Evolutionary conservation across 2,329 filamentous ascomycete genomes (phyloP).

Genomic region (Ilyonectria mors-panacis): DNA sequence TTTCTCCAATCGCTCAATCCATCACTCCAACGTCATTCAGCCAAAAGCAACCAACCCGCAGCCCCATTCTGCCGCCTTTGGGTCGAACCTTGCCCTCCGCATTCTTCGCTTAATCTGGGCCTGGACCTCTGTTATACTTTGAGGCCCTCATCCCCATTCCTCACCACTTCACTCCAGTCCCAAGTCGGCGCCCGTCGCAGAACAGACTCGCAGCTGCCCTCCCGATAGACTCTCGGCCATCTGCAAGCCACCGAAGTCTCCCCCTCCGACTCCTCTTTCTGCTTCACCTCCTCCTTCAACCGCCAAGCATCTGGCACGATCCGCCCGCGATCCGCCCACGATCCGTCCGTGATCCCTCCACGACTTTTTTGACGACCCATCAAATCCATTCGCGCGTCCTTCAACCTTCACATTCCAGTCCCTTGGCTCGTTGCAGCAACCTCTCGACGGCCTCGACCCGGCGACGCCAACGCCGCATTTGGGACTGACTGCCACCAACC

Average conservation of each 20-base stretch:
- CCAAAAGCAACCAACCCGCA: constrained; percentile 24
- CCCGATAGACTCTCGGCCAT: constrained; percentile 42
- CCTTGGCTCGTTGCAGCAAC: constrained; percentile 33
- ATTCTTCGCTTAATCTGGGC: constrained; percentile 36
- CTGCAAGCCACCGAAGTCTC: constrained; percentile 45
- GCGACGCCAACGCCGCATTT: constrained; percentile 41
- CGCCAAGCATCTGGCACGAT: constrained; percentile 39
- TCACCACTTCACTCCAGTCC: constrained; percentile 33
- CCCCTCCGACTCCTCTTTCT: constrained; percentile 23
- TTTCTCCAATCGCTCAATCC: constrained; percentile 22
- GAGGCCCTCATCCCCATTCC: constrained; percentile 44
- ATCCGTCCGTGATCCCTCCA: constrained; percentile 8
- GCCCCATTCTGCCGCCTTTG: constrained; percentile 19
- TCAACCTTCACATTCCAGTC: constrained; percentile 47
- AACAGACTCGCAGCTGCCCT: constrained; percentile 26
- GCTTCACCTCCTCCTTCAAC: constrained; percentile 26
- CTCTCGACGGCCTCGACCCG: constrained; percentile 37
- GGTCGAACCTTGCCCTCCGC: constrained; percentile 34
- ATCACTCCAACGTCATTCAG: constrained; percentile 25
- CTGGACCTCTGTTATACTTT: constrained; percentile 47
- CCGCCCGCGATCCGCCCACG: constrained; percentile 39
- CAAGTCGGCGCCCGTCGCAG: constrained; percentile 34
- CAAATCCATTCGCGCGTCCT: constrained; percentile 41
- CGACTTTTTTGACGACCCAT: constrained; percentile 11
- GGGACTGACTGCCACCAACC: constrained; percentile 39